Evolutionary conservation across 169 alveolate species (phyloP), one percentile per base, ranked within the genome.

Genomic region (Plasmodium chabaudi): DNA sequence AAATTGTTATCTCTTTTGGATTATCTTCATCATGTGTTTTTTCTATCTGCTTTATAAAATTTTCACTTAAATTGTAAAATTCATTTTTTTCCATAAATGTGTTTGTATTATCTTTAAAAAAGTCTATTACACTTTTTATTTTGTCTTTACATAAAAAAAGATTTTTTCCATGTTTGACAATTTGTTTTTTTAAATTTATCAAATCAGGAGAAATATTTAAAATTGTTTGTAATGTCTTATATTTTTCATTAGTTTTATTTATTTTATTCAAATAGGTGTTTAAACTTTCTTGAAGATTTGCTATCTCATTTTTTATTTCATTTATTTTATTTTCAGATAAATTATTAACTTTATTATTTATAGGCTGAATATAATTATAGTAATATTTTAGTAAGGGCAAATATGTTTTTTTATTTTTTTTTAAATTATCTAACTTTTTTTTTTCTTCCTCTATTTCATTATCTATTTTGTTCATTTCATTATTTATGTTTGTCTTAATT

Each of bases 361-460:
- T 65, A 57, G 68, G 88, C 5, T 61, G 19, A 49, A 77, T 59
- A 21, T 77, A 17, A 65, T 51, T 5, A 13, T 63, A 47, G 46
- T 77, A 63, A 44, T 27, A 44, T 15, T 13, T 57, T 51, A 77
- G 12, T 21, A 77, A 15, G 5, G 51, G 6, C 3, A 57, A 12
- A 12, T 47, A 7, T 27, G 63, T 75, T 19, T 64, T 53, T 63
- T 77, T 77, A 25, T 77, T 46, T 15, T 25, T 42, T 64, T 57
- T 64, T 51, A 63, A 77, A n/a, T 49, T 47, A 12, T 25, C 47
- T 39, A 77, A 49, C 12, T 13, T 9, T 19, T n/a, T 64, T 23
- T 64, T 13, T 42, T 15, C 25, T 5, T 77, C 70, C 27, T 77
- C 71, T n/a, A 77, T 19, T 55, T 77, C 59, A 27, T 64, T 19